Evolutionary conservation across 2,329 filamentous ascomycete genomes (phyloP).

Genomic region (Sclerotinia nivalis): DNA sequence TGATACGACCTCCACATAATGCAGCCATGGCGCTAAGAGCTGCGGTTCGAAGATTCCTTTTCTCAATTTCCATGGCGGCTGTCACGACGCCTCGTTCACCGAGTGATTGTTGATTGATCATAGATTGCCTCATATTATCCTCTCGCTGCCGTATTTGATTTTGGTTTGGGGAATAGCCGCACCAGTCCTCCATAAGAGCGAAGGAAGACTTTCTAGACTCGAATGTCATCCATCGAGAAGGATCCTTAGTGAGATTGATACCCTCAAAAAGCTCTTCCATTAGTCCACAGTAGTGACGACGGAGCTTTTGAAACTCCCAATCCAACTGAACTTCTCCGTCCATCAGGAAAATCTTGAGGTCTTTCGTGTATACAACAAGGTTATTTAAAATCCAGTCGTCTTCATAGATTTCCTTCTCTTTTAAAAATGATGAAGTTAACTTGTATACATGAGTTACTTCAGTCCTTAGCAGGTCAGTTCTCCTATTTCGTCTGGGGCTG

Average conservation of each 20-base stretch:
- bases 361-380: slow-evolving; percentile 84
- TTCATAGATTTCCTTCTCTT: slow-evolving; percentile 72
- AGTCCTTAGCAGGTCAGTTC: slow-evolving; percentile 83
- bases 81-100: slow-evolving; percentile 77
- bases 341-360: slow-evolving; percentile 90
- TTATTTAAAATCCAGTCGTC: slow-evolving; percentile 92
- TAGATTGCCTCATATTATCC: slow-evolving; percentile 81
- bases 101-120: slow-evolving; percentile 73
- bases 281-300: slow-evolving; percentile 90
- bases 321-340: slow-evolving; percentile 94
- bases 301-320: slow-evolving; percentile 87
- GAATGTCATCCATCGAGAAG: slow-evolving; percentile 94
- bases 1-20: slow-evolving; percentile 82
- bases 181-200: slow-evolving; percentile 98
- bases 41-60: slow-evolving; percentile 84
- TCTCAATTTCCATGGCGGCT: slow-evolving; percentile 95
- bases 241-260: slow-evolving; percentile 81
- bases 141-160: slow-evolving; percentile 77
- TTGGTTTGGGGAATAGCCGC: slow-evolving; percentile 92
- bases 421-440: slow-evolving; percentile 85
- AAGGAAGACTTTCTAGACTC: slow-evolving; percentile 95
- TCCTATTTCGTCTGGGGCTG: slow-evolving; percentile 76
- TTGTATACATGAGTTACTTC: slow-evolving; percentile 97
- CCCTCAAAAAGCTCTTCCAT: slow-evolving; percentile 92
- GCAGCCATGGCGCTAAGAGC: slow-evolving; percentile 95